These are phyloP conservation scores for Arthrinium phaeospermum DNA, from an alignment of 2,329 filamentous ascomycete genomes.

Conservation along the genomic window DNA sequence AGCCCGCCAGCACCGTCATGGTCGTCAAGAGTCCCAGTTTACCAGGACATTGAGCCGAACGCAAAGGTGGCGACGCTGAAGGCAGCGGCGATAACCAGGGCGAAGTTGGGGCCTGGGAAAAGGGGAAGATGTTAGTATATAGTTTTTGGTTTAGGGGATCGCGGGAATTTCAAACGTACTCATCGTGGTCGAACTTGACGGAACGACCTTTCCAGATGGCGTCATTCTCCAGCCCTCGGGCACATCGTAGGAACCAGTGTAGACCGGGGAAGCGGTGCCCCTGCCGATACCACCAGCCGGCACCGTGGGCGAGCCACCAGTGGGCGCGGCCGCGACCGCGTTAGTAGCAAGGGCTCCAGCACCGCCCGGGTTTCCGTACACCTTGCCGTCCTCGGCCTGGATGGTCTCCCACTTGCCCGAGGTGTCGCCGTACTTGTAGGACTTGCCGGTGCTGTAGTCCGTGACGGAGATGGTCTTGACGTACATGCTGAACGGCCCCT, in stretches of 20 bases:
- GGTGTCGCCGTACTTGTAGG: constrained; percentile 82
- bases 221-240: constrained; percentile 85
- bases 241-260: constrained; percentile 44
- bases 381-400: constrained; percentile 74
- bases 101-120: constrained; percentile 5
- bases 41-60: constrained; percentile 37
- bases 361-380: constrained; percentile 71
- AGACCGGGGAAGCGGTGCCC: constrained; percentile 57
- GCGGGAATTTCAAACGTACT: constrained; percentile 42
- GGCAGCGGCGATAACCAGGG: constrained; percentile 52
- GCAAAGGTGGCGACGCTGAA: constrained; percentile 50
- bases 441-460: constrained; percentile 90
- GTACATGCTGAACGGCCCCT: constrained; percentile 86
- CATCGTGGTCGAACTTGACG: constrained; percentile 67
- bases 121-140: constrained; percentile 11
- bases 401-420: constrained; percentile 85
- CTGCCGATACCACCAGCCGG: constrained; percentile 72
- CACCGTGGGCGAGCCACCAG: constrained; percentile 66
- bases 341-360: constrained; percentile 58
- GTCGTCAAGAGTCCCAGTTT: constrained; percentile 53
- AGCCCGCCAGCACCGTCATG: constrained; percentile 44
- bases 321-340: constrained; percentile 67
- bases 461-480: constrained; percentile 77
- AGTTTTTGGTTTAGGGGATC: neutral
- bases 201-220: constrained; percentile 78